Evolutionary conservation across 257 asterid species (phyloP).

Genomic region (Nicotiana sylvestris): DNA sequence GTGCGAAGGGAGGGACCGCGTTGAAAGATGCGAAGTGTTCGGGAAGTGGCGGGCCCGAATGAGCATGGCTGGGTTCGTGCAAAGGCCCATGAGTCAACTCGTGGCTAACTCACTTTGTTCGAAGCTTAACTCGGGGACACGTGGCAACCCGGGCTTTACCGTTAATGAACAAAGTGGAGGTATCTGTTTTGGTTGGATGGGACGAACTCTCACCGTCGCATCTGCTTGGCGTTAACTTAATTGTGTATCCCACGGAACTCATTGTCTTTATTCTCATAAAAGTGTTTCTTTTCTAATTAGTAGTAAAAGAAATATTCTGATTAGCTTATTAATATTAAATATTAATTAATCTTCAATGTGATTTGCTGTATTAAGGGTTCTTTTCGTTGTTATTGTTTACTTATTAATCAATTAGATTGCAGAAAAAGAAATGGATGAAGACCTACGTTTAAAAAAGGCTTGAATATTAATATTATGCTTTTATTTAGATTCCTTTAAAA

Average conservation of each 20-base stretch:
- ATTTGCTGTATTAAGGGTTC: constrained; percentile 5
- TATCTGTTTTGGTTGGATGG: constrained; percentile 84
- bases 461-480: constrained; percentile 13
- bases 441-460: neutral
- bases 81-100: constrained; percentile 44
- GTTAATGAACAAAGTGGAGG: constrained; percentile 67
- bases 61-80: constrained; percentile 74
- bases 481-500: neutral
- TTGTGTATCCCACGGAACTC: too few relatives aligned
- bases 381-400: neutral
- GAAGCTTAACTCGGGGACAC: constrained; percentile 56
- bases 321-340: neutral
- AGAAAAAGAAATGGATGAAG: neutral
- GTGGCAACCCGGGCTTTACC: constrained; percentile 83
- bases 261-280: neutral
- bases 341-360: neutral
- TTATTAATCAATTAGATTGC: neutral
- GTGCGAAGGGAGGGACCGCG: constrained; percentile 89
- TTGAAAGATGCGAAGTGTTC: constrained; percentile 76
- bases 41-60: constrained; percentile 94
- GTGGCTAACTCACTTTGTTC: constrained; percentile 49
- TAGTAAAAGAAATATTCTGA: neutral
- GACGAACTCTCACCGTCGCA: constrained; percentile 75
- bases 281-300: neutral
- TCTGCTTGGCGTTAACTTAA: constrained; percentile 73